Evolutionary conservation across 225 moss, liverwort and hornwort genomes (phyloP).

Genomic region (Straminergon stramineum): DNA sequence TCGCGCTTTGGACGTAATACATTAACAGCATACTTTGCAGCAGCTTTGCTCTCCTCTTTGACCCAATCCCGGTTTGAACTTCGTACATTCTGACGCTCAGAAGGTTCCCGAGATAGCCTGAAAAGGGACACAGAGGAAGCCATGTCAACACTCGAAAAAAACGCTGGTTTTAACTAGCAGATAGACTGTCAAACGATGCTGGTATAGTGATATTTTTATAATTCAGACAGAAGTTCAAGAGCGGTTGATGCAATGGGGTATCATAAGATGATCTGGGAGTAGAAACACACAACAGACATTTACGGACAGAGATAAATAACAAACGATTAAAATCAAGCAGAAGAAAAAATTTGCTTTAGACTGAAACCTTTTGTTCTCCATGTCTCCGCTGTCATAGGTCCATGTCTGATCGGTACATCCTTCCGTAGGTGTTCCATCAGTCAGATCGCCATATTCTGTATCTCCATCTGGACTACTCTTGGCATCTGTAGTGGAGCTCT

Average conservation of each 20-base stretch:
- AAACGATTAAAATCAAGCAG: not conserved
- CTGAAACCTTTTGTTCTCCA: slow-evolving; percentile 36
- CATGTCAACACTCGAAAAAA: not conserved
- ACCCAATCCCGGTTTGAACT: slow-evolving; percentile 45
- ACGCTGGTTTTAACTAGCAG: not conserved
- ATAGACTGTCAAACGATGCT: not conserved
- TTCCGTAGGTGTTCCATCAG: slow-evolving; percentile 57
- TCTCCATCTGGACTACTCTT: slow-evolving; percentile 92
- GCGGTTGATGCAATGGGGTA: not conserved
- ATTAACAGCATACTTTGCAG: slow-evolving; percentile 48
- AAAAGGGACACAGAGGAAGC: not conserved
- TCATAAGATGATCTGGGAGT: not conserved
- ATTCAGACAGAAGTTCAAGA: not conserved
- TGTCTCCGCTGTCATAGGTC: slow-evolving; percentile 58
- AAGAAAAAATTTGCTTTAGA: not conserved
- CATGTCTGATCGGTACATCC: slow-evolving; percentile 51
- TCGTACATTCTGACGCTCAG: slow-evolving; percentile 27
- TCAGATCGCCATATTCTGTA: slow-evolving; percentile 70
- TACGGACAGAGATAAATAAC: not conserved
- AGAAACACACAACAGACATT: not conserved
- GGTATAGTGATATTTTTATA: not conserved
- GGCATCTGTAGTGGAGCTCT: slow-evolving; percentile 73
- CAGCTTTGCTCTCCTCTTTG: slow-evolving; percentile 68
- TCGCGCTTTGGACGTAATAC: slow-evolving; percentile 34
- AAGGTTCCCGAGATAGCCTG: slow-evolving; percentile 52